phyloP scores from a whole-genome alignment of 73 alveolate species.

The Paramecium sonneborni region DNA sequence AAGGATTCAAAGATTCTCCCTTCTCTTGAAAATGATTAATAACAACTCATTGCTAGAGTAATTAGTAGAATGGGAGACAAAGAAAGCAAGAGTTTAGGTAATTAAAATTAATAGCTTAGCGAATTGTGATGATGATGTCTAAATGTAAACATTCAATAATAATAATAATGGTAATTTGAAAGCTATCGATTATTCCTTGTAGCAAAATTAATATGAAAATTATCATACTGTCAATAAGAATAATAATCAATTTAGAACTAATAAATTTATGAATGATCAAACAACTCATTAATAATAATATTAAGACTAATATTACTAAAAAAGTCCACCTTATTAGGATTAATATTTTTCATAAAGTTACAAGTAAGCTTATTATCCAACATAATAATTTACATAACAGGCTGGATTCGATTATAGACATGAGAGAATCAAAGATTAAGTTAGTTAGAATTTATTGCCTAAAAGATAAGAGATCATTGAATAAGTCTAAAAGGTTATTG shows the following conservation, averaged over 20 bases:
- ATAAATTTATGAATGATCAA: not conserved
- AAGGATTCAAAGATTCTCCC: conserved; percentile 14
- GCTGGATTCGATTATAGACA: not conserved
- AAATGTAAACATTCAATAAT: not conserved
- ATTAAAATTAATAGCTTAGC: not conserved
- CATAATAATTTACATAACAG: not conserved
- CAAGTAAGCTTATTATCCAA: not conserved
- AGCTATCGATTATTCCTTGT: not conserved
- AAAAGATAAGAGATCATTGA: not conserved
- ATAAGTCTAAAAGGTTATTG: conserved; percentile 15
- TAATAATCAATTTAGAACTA: not conserved
- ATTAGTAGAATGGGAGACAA: conserved; percentile 11
- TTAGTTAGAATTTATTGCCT: conserved; percentile 14
- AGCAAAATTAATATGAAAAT: not conserved
- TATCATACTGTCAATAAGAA: not conserved
- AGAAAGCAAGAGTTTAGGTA: not conserved
- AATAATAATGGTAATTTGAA: not conserved
- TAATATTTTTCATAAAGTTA: not conserved
- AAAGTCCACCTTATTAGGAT: not conserved
- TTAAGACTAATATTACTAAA: not conserved
- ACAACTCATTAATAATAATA: not conserved
- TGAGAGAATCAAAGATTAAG: not conserved
- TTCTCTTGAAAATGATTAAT: not conserved
- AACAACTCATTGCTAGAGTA: not conserved
- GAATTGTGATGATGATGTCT: not conserved